Evolutionary conservation across 2,329 filamentous ascomycete genomes (phyloP).

Genomic region (Paraconiothyrium brasiliense): DNA sequence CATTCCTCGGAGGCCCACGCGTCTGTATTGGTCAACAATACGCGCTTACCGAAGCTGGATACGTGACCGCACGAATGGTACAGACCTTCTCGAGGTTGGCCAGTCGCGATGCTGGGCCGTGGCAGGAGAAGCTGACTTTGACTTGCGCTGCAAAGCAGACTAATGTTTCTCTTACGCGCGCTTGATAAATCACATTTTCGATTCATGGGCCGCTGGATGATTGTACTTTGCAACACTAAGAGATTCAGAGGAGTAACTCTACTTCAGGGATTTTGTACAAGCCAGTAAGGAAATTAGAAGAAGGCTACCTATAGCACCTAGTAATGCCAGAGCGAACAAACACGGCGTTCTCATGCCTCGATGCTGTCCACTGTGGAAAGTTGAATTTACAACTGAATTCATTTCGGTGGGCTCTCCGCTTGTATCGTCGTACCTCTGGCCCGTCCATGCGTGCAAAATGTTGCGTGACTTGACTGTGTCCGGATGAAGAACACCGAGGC

Average conservation of each 20-base stretch:
- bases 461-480: background rate
- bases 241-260: background rate
- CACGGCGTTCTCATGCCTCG: background rate
- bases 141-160: conserved; percentile 27
- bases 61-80: conserved; percentile 43
- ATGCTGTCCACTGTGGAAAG: background rate
- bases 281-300: background rate
- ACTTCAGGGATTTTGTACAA: no score
- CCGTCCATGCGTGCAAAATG: background rate
- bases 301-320: background rate
- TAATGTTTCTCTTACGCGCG: conserved; percentile 3
- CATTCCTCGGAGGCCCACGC: conserved; percentile 50
- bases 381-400: background rate
- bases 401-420: background rate
- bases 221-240: no score
- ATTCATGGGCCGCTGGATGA: no score
- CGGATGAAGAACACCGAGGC: conserved; percentile 6
- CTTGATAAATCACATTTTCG: background rate
- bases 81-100: conserved; percentile 45
- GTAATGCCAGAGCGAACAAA: background rate
- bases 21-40: conserved; percentile 33
- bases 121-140: conserved; percentile 43
- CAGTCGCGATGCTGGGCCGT: conserved; percentile 38
- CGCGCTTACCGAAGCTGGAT: conserved; percentile 47
- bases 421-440: background rate